These are phyloP conservation scores for Lunularia cruciata DNA, from an alignment of 225 moss, liverwort and hornwort species.

Conservation along the genomic window DNA sequence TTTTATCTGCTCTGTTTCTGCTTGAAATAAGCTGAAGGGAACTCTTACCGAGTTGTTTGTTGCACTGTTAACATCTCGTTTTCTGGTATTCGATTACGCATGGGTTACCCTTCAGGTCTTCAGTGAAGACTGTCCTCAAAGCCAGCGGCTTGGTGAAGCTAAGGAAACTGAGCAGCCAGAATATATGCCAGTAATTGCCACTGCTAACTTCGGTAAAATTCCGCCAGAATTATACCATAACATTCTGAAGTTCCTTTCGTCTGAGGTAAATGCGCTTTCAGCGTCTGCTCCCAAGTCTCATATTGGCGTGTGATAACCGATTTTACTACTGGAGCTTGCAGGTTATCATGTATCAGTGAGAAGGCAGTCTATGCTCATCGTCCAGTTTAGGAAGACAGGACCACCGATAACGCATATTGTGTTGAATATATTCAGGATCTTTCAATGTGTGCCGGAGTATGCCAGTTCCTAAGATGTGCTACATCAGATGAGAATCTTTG, in stretches of 20 bases:
- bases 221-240: slow-evolving; percentile 86
- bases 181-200: slow-evolving; percentile 51
- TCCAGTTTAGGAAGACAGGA: too few relatives aligned
- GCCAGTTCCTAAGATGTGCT: slow-evolving; percentile 80
- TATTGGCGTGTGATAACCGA: too few relatives aligned
- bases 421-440: slow-evolving; percentile 95
- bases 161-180: slow-evolving; percentile 28
- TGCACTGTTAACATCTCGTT: not conserved
- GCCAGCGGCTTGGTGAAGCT: slow-evolving; percentile 35
- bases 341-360: too few relatives aligned
- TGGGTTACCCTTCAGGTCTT: slow-evolving; percentile 20
- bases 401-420: too few relatives aligned
- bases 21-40: slow-evolving; percentile 9
- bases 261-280: slow-evolving; percentile 56
- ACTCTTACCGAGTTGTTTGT: slow-evolving; percentile 5
- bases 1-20: slow-evolving; percentile 19
- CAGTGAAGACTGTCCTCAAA: slow-evolving; percentile 15
- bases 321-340: too few relatives aligned
- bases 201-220: slow-evolving; percentile 77
- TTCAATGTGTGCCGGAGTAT: slow-evolving; percentile 83
- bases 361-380: too few relatives aligned
- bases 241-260: slow-evolving; percentile 91
- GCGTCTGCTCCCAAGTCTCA: too few relatives aligned
- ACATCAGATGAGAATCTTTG: slow-evolving; percentile 96
- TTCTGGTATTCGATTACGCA: slow-evolving; percentile 15